Conservation (phyloP, 2,329 filamentous ascomycete genomes). For the Talaromyces funiculosus region DNA sequence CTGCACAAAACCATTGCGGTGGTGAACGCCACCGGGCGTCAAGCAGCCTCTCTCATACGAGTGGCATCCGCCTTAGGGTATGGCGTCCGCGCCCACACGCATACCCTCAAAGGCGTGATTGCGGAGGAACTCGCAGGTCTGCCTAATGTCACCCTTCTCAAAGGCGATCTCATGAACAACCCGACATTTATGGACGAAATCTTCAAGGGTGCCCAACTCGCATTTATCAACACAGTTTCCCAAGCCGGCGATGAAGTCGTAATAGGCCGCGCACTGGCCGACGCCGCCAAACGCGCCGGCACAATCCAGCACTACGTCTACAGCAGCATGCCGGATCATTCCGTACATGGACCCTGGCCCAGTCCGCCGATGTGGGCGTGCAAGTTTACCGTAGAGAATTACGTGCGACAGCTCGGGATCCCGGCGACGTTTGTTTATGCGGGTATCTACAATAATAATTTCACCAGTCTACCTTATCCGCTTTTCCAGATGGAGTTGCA, state of each 20-base stretch:
- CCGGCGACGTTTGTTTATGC: constrained; percentile 92
- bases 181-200: constrained; percentile 67
- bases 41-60: constrained; percentile 90
- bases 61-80: constrained; percentile 92
- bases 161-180: constrained; percentile 65
- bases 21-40: constrained; percentile 91
- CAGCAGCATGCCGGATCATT: constrained; percentile 94
- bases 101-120: constrained; percentile 79
- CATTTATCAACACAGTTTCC: constrained; percentile 97
- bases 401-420: constrained; percentile 73
- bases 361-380: constrained; percentile 84
- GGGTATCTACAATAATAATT: constrained; percentile 99
- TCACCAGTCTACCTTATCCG: constrained; percentile 85
- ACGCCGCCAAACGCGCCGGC: constrained; percentile 77
- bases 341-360: constrained; percentile 74
- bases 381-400: constrained; percentile 90
- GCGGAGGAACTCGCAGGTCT: constrained; percentile 78
- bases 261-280: constrained; percentile 81
- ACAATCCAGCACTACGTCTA: constrained; percentile 85
- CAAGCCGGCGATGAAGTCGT: constrained; percentile 83
- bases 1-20: constrained; percentile 77
- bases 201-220: constrained; percentile 77
- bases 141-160: constrained; percentile 70
- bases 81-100: constrained; percentile 84
- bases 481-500: constrained; percentile 93